Evolutionary conservation across 805 yeast genomes (phyloP).

Genomic region (Teunomyces lycoperdinae): DNA sequence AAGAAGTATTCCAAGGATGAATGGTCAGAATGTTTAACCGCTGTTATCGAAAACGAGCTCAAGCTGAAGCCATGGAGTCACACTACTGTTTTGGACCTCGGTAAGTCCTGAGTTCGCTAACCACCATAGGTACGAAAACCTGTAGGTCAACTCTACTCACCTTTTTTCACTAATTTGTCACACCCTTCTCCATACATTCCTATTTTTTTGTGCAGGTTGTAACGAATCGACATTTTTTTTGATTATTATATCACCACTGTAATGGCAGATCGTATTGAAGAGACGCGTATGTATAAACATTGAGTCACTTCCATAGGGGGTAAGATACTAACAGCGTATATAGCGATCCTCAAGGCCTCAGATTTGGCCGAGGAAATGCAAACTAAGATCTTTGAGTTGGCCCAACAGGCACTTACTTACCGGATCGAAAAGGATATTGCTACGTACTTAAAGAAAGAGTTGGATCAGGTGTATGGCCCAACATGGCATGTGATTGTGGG

Average conservation of each 20-base stretch:
- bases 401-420: conserved; percentile 43
- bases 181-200: neutral
- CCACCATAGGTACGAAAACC: conserved; percentile 19
- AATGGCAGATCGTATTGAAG: neutral
- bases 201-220: neutral
- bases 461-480: conserved; percentile 63
- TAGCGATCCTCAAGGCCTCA: conserved; percentile 42
- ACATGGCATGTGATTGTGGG: conserved; percentile 86
- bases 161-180: neutral
- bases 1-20: conserved; percentile 23
- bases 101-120: conserved; percentile 26
- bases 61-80: conserved; percentile 34
- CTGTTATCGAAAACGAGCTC: conserved; percentile 30
- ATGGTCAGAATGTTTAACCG: conserved; percentile 31
- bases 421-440: conserved; percentile 63
- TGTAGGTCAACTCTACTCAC: neutral
- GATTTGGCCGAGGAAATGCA: conserved; percentile 54
- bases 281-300: neutral
- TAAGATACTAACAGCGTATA: neutral
- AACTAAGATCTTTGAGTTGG: conserved; percentile 44
- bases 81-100: conserved; percentile 30
- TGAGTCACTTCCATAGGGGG: neutral
- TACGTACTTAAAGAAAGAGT: conserved; percentile 57
- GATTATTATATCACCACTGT: neutral
- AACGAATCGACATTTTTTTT: neutral